These are phyloP conservation scores for Asterophora parasitica DNA, from an alignment of 768 basidiomycete genomes.

Conservation along the genomic window DNA sequence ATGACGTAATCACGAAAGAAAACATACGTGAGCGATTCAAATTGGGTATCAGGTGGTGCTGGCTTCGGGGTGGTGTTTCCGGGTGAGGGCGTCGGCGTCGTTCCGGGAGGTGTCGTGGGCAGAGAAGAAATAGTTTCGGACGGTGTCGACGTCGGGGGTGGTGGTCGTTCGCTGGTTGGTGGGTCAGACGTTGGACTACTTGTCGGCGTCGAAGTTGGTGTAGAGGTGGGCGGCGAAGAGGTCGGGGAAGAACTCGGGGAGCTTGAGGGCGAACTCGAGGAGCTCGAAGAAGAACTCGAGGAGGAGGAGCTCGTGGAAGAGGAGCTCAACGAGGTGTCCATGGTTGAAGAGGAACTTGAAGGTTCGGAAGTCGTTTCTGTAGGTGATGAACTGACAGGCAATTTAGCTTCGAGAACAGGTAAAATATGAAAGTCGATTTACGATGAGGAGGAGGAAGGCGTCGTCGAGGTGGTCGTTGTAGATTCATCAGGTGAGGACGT, in stretches of 20 bases:
- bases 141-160: constrained; percentile 12
- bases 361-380: not conserved
- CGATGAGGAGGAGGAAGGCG: constrained; percentile 13
- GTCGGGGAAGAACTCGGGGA: constrained; percentile 19
- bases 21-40: constrained; percentile 13
- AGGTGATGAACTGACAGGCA: not conserved
- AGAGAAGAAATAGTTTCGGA: constrained; percentile 11
- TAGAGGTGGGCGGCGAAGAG: constrained; percentile 18
- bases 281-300: constrained; percentile 10
- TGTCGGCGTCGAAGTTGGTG: constrained; percentile 21
- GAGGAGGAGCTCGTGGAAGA: constrained; percentile 15
- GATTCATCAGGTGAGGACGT: constrained; percentile 2
- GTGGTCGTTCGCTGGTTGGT: not conserved
- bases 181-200: constrained; percentile 11
- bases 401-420: not conserved
- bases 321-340: constrained; percentile 16
- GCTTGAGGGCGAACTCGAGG: constrained; percentile 14
- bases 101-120: constrained; percentile 13
- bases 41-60: constrained; percentile 13
- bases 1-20: constrained; percentile 15
- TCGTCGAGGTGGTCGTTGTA: constrained; percentile 11
- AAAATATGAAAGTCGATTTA: not conserved
- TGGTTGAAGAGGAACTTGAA: constrained; percentile 12
- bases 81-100: constrained; percentile 18
- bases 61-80: constrained; percentile 16